Percentiles rank a stretch among this genome's conserved stretches.
Conservation (phyloP, 225 moss, liverwort and hornwort species). For the Pseudisothecium myosuroides region DNA sequence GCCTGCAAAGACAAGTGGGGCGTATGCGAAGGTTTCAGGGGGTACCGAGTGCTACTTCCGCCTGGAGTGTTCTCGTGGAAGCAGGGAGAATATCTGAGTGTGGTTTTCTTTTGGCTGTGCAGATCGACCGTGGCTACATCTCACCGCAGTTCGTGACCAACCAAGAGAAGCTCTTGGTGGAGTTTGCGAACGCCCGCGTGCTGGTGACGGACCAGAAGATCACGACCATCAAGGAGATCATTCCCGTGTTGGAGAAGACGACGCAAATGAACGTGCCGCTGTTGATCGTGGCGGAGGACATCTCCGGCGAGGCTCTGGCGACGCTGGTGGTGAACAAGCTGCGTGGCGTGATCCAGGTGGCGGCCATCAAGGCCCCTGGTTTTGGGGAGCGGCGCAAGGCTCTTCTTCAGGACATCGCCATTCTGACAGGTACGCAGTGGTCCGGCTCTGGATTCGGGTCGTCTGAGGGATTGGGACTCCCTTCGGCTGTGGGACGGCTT, state of each 20-base stretch:
- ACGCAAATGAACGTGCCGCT: conserved; percentile 83
- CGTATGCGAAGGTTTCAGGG: too few species aligned
- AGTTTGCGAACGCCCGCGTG: conserved; percentile 67
- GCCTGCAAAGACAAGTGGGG: too few species aligned
- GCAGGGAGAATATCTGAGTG: background rate
- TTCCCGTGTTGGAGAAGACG: conserved; percentile 87
- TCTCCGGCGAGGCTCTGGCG: conserved; percentile 86
- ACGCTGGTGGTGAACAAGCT: conserved; percentile 96
- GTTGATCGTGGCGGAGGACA: conserved; percentile 81
- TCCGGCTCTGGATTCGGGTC: background rate
- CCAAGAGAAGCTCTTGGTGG: conserved; percentile 83
- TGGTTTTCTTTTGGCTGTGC: background rate
- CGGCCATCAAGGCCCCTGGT: conserved; percentile 89
- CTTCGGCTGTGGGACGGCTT: background rate
- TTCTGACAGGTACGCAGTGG: conserved; percentile 33
- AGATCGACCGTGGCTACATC: conserved; percentile 87
- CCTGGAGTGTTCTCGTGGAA: background rate
- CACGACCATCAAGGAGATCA: conserved; percentile 85
- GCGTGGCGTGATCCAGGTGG: conserved; percentile 87
- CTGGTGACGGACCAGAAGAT: conserved; percentile 93
- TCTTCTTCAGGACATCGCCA: conserved; percentile 93
- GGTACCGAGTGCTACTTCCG: background rate
- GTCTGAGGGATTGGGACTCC: too few species aligned
- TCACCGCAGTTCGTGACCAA: conserved; percentile 95
- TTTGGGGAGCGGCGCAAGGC: conserved; percentile 97